Conservation (phyloP, 2,329 filamentous ascomycete species). For the Fusarium scirpi region DNA sequence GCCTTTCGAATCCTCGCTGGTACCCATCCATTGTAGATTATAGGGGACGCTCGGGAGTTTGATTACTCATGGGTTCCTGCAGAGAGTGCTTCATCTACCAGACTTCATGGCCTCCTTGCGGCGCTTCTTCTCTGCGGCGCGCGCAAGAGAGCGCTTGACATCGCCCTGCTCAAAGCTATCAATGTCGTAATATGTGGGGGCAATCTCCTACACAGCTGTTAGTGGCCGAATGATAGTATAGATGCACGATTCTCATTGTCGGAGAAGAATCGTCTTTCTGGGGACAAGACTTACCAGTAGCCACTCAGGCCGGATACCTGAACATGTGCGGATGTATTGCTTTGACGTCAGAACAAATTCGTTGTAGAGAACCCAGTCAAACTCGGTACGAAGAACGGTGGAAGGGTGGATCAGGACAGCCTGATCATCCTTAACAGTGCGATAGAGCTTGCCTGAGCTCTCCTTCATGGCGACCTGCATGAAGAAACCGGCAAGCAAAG, state of each 20-base stretch:
- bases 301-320: conserved; percentile 93
- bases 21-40: neutral
- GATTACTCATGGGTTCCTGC: conserved; percentile 22
- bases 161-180: conserved; percentile 86
- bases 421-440: conserved; percentile 97
- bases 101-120: conserved; percentile 69
- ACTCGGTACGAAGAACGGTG: conserved; percentile 87
- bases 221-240: conserved; percentile 15
- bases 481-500: conserved; percentile 95
- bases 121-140: conserved; percentile 69
- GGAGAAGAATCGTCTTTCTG: neutral
- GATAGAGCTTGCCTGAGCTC: conserved; percentile 87
- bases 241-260: neutral
- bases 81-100: conserved; percentile 52
- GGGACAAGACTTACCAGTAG: conserved; percentile 72
- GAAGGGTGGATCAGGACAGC: conserved; percentile 92
- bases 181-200: conserved; percentile 91
- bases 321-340: conserved; percentile 97
- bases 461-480: conserved; percentile 99
- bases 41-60: neutral
- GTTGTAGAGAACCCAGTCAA: conserved; percentile 98
- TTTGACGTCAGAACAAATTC: conserved; percentile 98
- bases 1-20: conserved; percentile 17
- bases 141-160: conserved; percentile 75
- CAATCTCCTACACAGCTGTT: conserved; percentile 77